Evolutionary conservation across 2,329 filamentous ascomycete genomes (phyloP), one percentile per base, ranked within the genome.

Genomic region (Fusarium domesticum): DNA sequence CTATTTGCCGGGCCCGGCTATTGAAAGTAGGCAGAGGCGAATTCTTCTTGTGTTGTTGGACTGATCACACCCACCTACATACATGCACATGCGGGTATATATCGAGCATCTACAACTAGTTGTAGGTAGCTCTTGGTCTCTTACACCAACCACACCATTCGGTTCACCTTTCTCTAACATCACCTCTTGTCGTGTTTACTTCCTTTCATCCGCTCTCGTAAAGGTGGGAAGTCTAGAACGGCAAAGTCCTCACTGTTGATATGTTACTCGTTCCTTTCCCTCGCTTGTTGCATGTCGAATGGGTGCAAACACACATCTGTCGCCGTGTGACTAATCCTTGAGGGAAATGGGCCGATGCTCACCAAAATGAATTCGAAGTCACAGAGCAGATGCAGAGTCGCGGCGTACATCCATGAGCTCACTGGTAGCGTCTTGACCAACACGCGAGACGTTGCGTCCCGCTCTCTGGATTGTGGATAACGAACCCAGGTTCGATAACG

Each of bases 311-410:
- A 28, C 23, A 10, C 14, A 5, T 28, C 7, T 28, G 23, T 12
- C 7, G 4, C 23, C 23, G 14, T 28, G 23, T 28, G 23, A 28
- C 23, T 3, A 28, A 28, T 25, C 19, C 14, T 28, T 43, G 19
- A 23, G 37, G 35, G 33, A 35, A 37, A 50, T 59, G 54, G 56
- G 47, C 54, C 55, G 53, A 58, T 58, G 30, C 41, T 55, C 39
- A 32, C 38, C 34, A 43, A 23, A 18, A 36, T 33, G 28, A 20
- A 18, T 23, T 46, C 43, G 32, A 19, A 42, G 19, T 31, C 36
- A 35, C 45, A 44, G 40, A 41, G 15, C 18, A 41, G 19, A 34
- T 39, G 36, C 45, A 44, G 40, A 43, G 17, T 31, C 18, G 36
- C 35, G 42, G 37, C 39, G 37, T 20, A 37, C 16, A 31, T 15